Base-by-base conservation (phyloP, 345 rosid genomes). In the Geranium brycei region DNA sequence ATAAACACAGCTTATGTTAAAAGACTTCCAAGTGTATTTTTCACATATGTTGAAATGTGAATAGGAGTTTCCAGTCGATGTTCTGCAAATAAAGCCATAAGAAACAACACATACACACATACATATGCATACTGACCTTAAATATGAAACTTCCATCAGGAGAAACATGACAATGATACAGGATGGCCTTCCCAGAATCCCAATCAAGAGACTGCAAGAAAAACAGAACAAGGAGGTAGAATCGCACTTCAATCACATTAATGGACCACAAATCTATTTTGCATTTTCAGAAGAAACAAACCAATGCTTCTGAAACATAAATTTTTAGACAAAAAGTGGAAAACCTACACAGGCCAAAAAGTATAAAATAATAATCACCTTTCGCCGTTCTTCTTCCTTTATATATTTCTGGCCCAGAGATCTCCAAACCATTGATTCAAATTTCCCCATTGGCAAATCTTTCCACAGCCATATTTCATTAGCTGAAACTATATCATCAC, bases 81-180 rank as follows among this genome's bases (percentile, higher is more conserved):
- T 35, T 35, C 10, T 35, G 41, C 41, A 35, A 35, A 35, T 4
- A 35, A 35, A 35, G 7, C 41, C 41, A 35, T 35, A 35, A 35
- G 41, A 35, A 4, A 35, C 41, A 35, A 4, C 0, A 35, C 10
- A 35, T 35, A 35, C 41, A 35, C 10, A 4, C 41, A 35, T 4
- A 4, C 41, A 35, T 4, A 72, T 28, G 68, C 57, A 18, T 35
- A 66, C 51, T 38, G 69, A 83, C 89, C 88, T 82, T 85, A 73
- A 83, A 89, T 51, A 70, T 71, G 64, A 16, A 76, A 64, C 62
- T 79, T 11, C 87, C 79, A 63, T 74, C 57, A 0, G 57, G 18
- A 65, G 75, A 75, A 56, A 86, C 84, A 68, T 87, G 71, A 60
- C 97, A 91, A 0, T 77, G 83, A 60, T 86, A 87, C 55, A 68